Conservation (phyloP, 805 yeast genomes). For the Metschnikowia amazonensis region DNA sequence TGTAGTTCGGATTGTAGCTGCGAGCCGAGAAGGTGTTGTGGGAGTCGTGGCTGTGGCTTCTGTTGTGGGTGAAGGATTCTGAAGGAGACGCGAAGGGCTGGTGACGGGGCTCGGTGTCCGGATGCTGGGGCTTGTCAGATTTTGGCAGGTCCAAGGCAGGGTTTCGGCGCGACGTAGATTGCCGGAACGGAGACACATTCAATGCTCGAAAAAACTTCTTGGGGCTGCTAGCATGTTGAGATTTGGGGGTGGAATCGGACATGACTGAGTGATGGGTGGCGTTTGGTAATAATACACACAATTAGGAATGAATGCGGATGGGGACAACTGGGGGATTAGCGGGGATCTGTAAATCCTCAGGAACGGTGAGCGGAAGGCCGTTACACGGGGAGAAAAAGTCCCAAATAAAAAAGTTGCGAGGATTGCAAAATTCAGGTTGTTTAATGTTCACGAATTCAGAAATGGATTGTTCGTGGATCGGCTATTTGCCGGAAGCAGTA, state of each 20-base stretch:
- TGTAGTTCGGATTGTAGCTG: not conserved
- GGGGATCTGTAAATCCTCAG: not conserved
- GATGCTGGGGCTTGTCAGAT: not conserved
- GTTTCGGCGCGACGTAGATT: not conserved
- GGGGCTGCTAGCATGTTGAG: slow-evolving; percentile 15
- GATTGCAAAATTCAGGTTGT: not conserved
- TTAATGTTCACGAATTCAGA: not conserved
- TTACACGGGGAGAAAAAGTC: not conserved
- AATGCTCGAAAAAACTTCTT: slow-evolving; percentile 17
- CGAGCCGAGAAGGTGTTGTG: not conserved
- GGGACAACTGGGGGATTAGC: not conserved
- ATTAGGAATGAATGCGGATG: not conserved
- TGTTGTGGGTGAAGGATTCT: slow-evolving; percentile 8
- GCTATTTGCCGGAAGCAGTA: not conserved
- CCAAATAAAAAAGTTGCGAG: not conserved
- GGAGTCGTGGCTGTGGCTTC: slow-evolving; percentile 18
- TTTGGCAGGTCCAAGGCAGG: slow-evolving; percentile 2
- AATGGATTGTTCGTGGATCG: not conserved
- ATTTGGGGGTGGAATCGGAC: slow-evolving; percentile 4
- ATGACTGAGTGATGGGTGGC: not conserved
- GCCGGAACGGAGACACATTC: slow-evolving; percentile 18
- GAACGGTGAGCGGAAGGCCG: not conserved
- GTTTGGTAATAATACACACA: not conserved
- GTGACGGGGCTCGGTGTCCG: not conserved
- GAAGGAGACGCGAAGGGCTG: slow-evolving; percentile 5